These are phyloP conservation scores for Kwoniella mangroviensis DNA, from an alignment of 768 basidiomycete genomes.

Conservation along the genomic window DNA sequence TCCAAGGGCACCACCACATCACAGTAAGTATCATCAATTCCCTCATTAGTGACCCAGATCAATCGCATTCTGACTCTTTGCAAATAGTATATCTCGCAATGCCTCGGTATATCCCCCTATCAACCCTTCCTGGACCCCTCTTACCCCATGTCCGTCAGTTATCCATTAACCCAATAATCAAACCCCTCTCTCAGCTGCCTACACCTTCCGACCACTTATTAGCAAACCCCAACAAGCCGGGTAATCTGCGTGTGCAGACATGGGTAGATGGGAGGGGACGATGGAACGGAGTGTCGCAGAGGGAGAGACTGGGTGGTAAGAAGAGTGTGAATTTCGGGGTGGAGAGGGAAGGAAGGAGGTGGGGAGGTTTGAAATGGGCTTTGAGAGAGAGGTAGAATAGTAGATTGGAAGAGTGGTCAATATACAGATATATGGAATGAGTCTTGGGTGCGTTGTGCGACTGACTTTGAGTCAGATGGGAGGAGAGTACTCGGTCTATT, in stretches of 20 bases:
- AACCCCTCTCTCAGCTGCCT: constrained; percentile 19
- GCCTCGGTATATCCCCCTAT: constrained; percentile 32
- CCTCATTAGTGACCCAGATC: background rate
- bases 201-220: constrained; percentile 31
- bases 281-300: constrained; percentile 30
- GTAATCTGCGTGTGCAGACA: constrained; percentile 43
- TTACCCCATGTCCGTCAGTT: constrained; percentile 31
- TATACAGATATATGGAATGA: too few species aligned
- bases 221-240: constrained; percentile 21
- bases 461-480: too few species aligned
- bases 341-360: constrained; percentile 30
- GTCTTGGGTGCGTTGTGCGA: background rate
- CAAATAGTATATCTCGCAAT: background rate
- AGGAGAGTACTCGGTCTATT: too few species aligned
- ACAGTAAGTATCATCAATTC: background rate
- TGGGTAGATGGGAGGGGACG: constrained; percentile 35
- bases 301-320: constrained; percentile 29
- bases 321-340: constrained; percentile 24
- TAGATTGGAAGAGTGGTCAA: background rate
- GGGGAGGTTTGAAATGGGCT: constrained; percentile 43
- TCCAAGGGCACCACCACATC: background rate
- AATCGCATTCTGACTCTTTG: too few species aligned
- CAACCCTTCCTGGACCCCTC: constrained; percentile 7
- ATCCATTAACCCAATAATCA: constrained; percentile 10
- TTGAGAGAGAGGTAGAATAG: constrained; percentile 37